These are phyloP conservation scores for Trypanosoma caninum DNA, from an alignment of 208 protist genomes.

Conservation along the genomic window DNA sequence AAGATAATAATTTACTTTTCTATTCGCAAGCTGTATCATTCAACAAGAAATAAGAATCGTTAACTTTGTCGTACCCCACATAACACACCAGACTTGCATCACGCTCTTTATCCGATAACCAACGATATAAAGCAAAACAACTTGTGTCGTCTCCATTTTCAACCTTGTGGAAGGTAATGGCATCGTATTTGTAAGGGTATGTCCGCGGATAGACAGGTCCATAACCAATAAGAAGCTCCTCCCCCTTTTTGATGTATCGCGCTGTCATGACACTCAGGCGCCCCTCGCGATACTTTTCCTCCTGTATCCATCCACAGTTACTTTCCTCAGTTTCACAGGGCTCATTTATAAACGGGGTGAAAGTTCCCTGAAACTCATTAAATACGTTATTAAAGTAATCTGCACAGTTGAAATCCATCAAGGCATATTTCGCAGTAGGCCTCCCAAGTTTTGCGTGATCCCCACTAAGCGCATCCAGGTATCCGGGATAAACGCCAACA, in stretches of 20 bases:
- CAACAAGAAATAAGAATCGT: conserved; percentile 47
- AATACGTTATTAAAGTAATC: conserved; percentile 85
- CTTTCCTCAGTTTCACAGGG: conserved; percentile 64
- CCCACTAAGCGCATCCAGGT: conserved; percentile 58
- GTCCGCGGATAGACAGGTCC: conserved; percentile 72
- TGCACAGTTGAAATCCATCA: conserved; percentile 85
- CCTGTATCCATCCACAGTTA: conserved; percentile 89
- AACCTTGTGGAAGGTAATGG: conserved; percentile 61
- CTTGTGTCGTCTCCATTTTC: conserved; percentile 29
- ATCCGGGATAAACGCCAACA: conserved; percentile 82
- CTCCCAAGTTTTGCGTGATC: conserved; percentile 76
- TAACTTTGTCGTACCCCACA: conserved; percentile 36
- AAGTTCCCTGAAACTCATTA: conserved; percentile 63
- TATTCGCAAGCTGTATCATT: conserved; percentile 11
- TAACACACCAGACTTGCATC: conserved; percentile 59
- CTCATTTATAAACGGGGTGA: conserved; percentile 89
- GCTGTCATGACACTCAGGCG: conserved; percentile 80
- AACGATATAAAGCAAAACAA: conserved; percentile 77
- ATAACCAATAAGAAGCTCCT: conserved; percentile 86
- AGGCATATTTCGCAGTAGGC: conserved; percentile 58
- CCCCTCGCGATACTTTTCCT: conserved; percentile 47
- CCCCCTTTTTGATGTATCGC: conserved; percentile 50
- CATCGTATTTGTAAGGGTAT: conserved; percentile 82
- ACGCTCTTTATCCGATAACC: conserved; percentile 47
- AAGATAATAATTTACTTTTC: too few relatives aligned